These are phyloP conservation scores for Zygotorulaspora sp. DNA, from an alignment of 805 yeast genomes.

Conservation along the genomic window DNA sequence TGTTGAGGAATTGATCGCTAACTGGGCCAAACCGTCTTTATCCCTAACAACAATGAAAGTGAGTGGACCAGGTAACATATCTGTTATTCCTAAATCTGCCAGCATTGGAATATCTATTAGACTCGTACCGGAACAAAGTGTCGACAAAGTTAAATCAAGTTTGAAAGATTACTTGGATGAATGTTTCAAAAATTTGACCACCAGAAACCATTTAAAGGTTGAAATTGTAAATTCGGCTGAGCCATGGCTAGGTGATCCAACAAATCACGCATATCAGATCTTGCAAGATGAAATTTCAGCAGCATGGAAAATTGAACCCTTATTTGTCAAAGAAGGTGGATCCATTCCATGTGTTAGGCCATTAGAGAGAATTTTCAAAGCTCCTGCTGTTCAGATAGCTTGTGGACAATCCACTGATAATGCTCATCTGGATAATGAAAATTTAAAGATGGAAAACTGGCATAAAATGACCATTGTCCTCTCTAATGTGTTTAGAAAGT, in stretches of 20 bases:
- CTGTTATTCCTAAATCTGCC: slow-evolving; percentile 83
- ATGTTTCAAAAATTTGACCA: slow-evolving; percentile 46
- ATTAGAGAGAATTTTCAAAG: slow-evolving; percentile 72
- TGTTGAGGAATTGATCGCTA: slow-evolving; percentile 57
- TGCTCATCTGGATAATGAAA: slow-evolving; percentile 88
- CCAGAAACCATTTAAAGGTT: slow-evolving; percentile 60
- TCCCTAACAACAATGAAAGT: slow-evolving; percentile 81
- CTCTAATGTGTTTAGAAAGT: slow-evolving; percentile 46
- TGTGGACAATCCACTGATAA: slow-evolving; percentile 94
- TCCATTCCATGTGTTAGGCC: slow-evolving; percentile 88
- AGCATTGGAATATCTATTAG: slow-evolving; percentile 75
- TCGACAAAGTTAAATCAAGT: slow-evolving; percentile 49
- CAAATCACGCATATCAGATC: slow-evolving; percentile 65
- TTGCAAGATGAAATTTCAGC: slow-evolving; percentile 55
- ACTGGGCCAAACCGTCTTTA: slow-evolving; percentile 88
- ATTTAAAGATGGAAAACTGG: slow-evolving; percentile 72
- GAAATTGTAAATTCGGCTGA: slow-evolving; percentile 80
- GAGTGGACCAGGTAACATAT: slow-evolving; percentile 84
- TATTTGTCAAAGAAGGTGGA: slow-evolving; percentile 93
- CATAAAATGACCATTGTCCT: slow-evolving; percentile 67
- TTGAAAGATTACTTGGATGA: slow-evolving; percentile 45
- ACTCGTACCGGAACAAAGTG: slow-evolving; percentile 82
- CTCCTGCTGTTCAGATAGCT: slow-evolving; percentile 93
- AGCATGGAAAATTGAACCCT: slow-evolving; percentile 79
- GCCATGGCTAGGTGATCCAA: slow-evolving; percentile 92